Conservation (phyloP, 805 yeast species). For the Blastobotrys robertii region DNA sequence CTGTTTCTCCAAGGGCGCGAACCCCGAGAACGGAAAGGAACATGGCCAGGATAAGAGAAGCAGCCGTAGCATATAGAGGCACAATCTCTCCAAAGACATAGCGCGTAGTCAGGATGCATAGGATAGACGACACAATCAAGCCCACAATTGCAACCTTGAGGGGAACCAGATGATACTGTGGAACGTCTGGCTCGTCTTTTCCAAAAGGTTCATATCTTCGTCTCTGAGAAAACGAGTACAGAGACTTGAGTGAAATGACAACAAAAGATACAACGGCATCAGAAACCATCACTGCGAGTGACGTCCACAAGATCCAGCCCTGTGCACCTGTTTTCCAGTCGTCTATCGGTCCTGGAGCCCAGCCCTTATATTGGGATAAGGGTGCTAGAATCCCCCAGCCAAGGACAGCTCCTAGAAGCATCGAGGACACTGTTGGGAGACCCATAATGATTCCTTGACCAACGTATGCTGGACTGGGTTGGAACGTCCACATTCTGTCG, state of each 20-base stretch:
- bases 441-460: constrained; percentile 99
- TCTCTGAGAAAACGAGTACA: constrained; percentile 2
- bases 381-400: constrained; percentile 96
- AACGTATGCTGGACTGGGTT: constrained; percentile 93
- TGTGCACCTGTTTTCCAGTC: constrained; percentile 93
- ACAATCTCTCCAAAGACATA: constrained; percentile 60
- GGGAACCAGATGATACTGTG: constrained; percentile 42
- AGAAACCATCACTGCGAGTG: constrained; percentile 86
- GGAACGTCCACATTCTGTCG: constrained; percentile 72
- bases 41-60: constrained; percentile 67
- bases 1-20: constrained; percentile 93
- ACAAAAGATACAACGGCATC: constrained; percentile 78
- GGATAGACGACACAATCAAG: constrained; percentile 48
- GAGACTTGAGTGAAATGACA: constrained; percentile 45
- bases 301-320: constrained; percentile 96
- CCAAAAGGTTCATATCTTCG: neutral
- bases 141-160: constrained; percentile 46
- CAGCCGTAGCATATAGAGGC: constrained; percentile 58
- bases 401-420: constrained; percentile 78
- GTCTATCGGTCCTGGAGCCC: constrained; percentile 87
- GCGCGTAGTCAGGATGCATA: constrained; percentile 58
- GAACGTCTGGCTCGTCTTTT: constrained; percentile 15
- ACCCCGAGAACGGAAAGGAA: constrained; percentile 79
- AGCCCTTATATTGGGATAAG: constrained; percentile 51
- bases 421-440: constrained; percentile 75